Evolutionary conservation across 306 rosid species (phyloP).

Genomic region (Lathyrus oleraceus): DNA sequence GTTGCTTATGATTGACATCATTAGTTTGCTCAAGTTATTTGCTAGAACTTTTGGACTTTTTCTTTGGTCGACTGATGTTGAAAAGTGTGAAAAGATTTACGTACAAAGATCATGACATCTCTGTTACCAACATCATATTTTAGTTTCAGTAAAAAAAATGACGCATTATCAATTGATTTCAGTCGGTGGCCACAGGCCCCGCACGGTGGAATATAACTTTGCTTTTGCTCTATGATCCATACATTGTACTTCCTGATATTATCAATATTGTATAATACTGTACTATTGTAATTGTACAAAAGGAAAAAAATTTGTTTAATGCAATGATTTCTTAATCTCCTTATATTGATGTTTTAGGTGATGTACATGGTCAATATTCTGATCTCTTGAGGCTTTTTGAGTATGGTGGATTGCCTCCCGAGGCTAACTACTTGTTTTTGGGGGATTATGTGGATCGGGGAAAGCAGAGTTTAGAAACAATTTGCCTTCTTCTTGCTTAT

Average conservation of each 20-base stretch:
- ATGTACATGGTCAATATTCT: constrained; percentile 91
- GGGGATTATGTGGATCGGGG: constrained; percentile 99
- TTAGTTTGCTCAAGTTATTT: not conserved
- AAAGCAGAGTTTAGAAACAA: constrained; percentile 90
- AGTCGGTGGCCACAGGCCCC: not conserved
- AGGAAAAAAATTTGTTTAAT: not conserved
- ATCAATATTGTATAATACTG: not conserved
- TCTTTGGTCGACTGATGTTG: constrained; percentile 3
- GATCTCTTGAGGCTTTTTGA: constrained; percentile 96
- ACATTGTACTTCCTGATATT: not conserved
- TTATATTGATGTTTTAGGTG: constrained; percentile 59
- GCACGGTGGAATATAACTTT: not conserved
- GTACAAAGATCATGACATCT: not conserved
- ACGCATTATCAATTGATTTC: not conserved
- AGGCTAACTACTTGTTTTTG: constrained; percentile 86
- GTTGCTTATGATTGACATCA: not conserved
- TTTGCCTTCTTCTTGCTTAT: constrained; percentile 92
- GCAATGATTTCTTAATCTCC: constrained; percentile 12
- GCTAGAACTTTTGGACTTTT: not conserved
- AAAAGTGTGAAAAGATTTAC: not conserved
- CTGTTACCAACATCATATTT: too few relatives aligned
- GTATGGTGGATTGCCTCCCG: constrained; percentile 93
- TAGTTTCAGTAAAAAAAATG: too few relatives aligned
- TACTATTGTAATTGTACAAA: not conserved
- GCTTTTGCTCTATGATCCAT: not conserved